Evolutionary conservation across 2,329 filamentous ascomycete genomes (phyloP), one percentile per base, ranked within the genome.

Genomic region (Neofusicoccum ribis): DNA sequence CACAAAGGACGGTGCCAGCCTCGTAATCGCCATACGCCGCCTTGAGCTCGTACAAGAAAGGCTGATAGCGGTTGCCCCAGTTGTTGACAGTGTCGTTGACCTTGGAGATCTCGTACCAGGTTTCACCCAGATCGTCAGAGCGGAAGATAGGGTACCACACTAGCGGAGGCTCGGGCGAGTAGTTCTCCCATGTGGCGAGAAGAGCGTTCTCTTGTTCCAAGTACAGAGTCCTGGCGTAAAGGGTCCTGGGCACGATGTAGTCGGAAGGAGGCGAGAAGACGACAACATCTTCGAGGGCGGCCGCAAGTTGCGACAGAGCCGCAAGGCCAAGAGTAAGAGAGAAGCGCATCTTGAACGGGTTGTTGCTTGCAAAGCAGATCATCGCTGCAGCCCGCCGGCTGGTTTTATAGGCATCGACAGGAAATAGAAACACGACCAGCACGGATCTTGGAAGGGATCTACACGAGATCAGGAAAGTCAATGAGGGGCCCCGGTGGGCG

Each of bases 41-140:
- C 0, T 86, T 84, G 3, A 92, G 82, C 68, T 87, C 82, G 70
- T 89, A 90, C 14, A 92, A 79, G 73, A 86, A 85, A 0, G 90
- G 90, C 70, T 92, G 90, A 71, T 90, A 91, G 36, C 88, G 83
- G 63, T 91, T 74, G 20, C 89, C 89, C 79, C 85, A 87, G 47
- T 83, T 83, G 68, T 90, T 88, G 36, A 84, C 85, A 56, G 84
- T 81, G 72, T 92, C 89, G 14, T 85, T 79, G 9, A 91, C 85
- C 15, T 82, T 82, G 4, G 87, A 86, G 58, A 90, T 79, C 72
- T 89, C 84, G 15, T 81, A 80, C 89, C 89, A 92, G 1, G 84
- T 87, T 20, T 73, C 71, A 11, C 81, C 72, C 67, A 77, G 71
- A 74, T 85, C 81, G 66, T 71, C 77, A 70, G 77, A 84, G 70